phyloP scores from a whole-genome alignment of 768 basidiomycete genomes.

The Gymnopilus dilepis region DNA sequence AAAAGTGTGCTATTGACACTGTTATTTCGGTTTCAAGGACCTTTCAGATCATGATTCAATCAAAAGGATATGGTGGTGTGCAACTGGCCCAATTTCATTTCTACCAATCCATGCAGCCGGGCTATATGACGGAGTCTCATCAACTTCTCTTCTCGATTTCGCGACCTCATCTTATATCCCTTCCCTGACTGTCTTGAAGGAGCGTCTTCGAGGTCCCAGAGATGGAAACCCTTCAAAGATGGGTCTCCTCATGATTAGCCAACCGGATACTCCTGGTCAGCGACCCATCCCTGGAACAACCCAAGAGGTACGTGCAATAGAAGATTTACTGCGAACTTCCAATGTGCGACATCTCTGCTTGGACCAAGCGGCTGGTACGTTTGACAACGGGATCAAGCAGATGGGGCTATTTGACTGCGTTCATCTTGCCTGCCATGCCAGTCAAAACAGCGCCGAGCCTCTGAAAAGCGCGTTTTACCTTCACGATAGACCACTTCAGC shows the following conservation, averaged over 20 bases:
- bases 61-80: conserved; percentile 22
- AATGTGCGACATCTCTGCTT: neutral
- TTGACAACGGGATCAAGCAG: neutral
- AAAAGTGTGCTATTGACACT: neutral
- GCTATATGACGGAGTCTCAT: conserved; percentile 1
- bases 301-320: conserved; percentile 12
- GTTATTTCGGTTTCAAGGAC: neutral
- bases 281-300: conserved; percentile 12
- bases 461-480: conserved; percentile 10
- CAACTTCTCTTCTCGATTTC: conserved; percentile 3
- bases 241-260: conserved; percentile 11
- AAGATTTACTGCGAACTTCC: neutral
- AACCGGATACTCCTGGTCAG: conserved; percentile 15
- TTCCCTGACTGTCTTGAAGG: conserved; percentile 9
- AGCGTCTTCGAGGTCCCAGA: neutral
- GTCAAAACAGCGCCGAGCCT: conserved; percentile 4
- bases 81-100: conserved; percentile 18
- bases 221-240: neutral
- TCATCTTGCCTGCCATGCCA: conserved; percentile 15
- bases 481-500: conserved; percentile 2
- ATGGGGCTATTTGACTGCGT: neutral
- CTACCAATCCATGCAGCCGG: conserved; percentile 22
- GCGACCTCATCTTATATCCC: conserved; percentile 22
- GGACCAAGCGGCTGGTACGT: neutral
- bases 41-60: neutral